A percentile compares a stretch with the other conserved stretches of the same genome.
Conservation (phyloP, 768 basidiomycete species). For the Suillus alpinus region DNA sequence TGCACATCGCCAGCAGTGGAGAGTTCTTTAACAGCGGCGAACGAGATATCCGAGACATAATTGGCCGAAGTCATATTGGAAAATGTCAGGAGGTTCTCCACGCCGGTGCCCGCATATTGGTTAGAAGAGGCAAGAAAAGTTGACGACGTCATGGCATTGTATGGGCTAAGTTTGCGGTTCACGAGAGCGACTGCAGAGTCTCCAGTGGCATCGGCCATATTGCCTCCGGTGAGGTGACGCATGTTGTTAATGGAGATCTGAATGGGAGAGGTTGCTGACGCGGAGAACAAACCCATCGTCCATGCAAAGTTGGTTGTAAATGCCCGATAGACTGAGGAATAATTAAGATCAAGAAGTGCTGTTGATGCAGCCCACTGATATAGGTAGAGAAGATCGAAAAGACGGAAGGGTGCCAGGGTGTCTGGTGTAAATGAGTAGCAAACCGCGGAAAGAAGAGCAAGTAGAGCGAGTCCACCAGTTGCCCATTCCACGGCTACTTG, state of each 20-base stretch:
- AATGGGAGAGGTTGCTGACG: slow-evolving; percentile 52
- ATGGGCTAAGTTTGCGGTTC: slow-evolving; percentile 80
- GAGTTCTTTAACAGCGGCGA: slow-evolving; percentile 25
- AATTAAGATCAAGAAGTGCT: slow-evolving; percentile 81
- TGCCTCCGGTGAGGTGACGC: slow-evolving; percentile 81
- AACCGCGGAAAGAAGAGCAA: slow-evolving; percentile 52
- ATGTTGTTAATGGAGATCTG: slow-evolving; percentile 79
- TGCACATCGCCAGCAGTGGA: slow-evolving; percentile 43
- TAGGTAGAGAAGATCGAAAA: slow-evolving; percentile 79
- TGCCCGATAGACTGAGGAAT: slow-evolving; percentile 77
- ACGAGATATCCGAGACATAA: slow-evolving; percentile 5
- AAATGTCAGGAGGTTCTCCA: slow-evolving; percentile 12
- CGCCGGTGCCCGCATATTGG: slow-evolving; percentile 2
- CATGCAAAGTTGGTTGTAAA: slow-evolving; percentile 88
- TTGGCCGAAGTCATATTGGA: slow-evolving; percentile 11
- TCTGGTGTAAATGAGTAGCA: slow-evolving; percentile 56
- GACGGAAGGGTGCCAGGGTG: slow-evolving; percentile 66
- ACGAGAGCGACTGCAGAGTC: slow-evolving; percentile 70
- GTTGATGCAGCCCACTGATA: slow-evolving; percentile 84
- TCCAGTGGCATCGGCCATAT: slow-evolving; percentile 55
- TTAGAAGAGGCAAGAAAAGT: neutral
- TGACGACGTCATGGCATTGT: slow-evolving; percentile 40
- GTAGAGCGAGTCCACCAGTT: slow-evolving; percentile 62
- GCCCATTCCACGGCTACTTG: slow-evolving; percentile 77
- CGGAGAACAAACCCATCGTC: slow-evolving; percentile 73